Evolutionary conservation across 2,329 filamentous ascomycete species (phyloP).

Genomic region (Meredithiella fracta): DNA sequence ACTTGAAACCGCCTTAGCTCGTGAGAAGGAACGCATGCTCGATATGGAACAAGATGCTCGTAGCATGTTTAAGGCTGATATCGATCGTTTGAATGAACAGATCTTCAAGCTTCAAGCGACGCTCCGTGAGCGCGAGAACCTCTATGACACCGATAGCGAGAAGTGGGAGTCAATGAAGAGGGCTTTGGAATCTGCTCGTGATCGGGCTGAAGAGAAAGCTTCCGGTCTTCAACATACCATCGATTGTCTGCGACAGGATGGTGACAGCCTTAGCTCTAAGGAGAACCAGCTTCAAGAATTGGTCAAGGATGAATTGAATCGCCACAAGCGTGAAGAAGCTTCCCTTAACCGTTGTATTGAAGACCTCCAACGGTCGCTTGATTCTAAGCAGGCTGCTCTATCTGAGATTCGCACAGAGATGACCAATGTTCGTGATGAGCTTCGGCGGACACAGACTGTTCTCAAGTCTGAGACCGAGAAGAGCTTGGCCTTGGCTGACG

Average conservation of each 20-base stretch:
- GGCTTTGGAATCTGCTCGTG: slow-evolving; percentile 47
- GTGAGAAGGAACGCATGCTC: slow-evolving; percentile 40
- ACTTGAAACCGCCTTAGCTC: slow-evolving; percentile 31
- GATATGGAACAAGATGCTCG: slow-evolving; percentile 44
- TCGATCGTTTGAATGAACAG: slow-evolving; percentile 38
- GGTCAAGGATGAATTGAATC: slow-evolving; percentile 52
- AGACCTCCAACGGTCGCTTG: slow-evolving; percentile 54
- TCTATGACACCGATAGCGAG: slow-evolving; percentile 54
- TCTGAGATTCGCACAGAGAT: slow-evolving; percentile 51
- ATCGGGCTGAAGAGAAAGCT: slow-evolving; percentile 51
- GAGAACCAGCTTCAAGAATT: slow-evolving; percentile 52
- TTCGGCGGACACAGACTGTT: slow-evolving; percentile 50
- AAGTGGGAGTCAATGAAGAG: slow-evolving; percentile 55
- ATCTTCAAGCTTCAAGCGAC: slow-evolving; percentile 47
- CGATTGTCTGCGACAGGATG: slow-evolving; percentile 49
- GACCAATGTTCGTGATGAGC: slow-evolving; percentile 48
- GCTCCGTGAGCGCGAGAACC: slow-evolving; percentile 51
- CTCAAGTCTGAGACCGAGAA: slow-evolving; percentile 47
- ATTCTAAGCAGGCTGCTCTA: slow-evolving; percentile 46
- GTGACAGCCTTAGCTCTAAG: slow-evolving; percentile 50
- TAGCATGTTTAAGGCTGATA: slow-evolving; percentile 27
- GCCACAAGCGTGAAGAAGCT: slow-evolving; percentile 55
- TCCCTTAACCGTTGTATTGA: slow-evolving; percentile 57
- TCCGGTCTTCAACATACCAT: slow-evolving; percentile 53
- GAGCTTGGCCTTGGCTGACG: slow-evolving; percentile 53